Percentiles rank a stretch among this genome's conserved stretches.
Conservation (phyloP, 306 rosid species). For the Sicyos edulis region DNA sequence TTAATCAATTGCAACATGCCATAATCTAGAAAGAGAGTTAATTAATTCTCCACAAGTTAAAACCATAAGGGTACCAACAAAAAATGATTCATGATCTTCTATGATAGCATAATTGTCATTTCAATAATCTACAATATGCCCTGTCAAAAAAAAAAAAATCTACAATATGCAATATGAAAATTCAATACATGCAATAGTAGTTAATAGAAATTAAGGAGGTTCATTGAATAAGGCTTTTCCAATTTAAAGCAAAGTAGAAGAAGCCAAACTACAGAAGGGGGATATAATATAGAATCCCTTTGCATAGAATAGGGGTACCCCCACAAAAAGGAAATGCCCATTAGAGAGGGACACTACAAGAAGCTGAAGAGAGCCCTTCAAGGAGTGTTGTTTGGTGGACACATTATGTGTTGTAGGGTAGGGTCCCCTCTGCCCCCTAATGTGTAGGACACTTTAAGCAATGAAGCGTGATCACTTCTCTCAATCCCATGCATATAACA, state of each 20-base stretch:
- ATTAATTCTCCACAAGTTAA: too few species aligned
- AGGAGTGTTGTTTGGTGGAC: background rate
- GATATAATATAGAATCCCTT: background rate
- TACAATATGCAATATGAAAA: too few species aligned
- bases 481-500: background rate
- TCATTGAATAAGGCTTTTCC: background rate
- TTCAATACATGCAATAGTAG: background rate
- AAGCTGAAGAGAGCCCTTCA: conserved; percentile 3
- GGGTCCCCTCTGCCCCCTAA: conserved; percentile 14
- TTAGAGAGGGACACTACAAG: background rate
- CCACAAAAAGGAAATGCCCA: background rate
- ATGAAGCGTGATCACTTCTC: background rate
- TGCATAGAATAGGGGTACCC: background rate
- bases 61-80: too few species aligned
- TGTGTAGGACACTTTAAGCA: background rate
- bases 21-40: too few species aligned
- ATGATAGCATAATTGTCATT: too few species aligned
- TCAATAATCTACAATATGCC: too few species aligned
- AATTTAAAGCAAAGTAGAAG: background rate
- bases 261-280: background rate
- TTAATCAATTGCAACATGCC: too few species aligned
- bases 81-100: too few species aligned
- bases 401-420: background rate
- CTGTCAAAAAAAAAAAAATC: too few species aligned
- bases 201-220: background rate